A percentile compares a stretch with the other conserved stretches of the same genome.
Evolutionary conservation across 106 monocot genomes (phyloP).

Genomic region (Iris macrosiphon): DNA sequence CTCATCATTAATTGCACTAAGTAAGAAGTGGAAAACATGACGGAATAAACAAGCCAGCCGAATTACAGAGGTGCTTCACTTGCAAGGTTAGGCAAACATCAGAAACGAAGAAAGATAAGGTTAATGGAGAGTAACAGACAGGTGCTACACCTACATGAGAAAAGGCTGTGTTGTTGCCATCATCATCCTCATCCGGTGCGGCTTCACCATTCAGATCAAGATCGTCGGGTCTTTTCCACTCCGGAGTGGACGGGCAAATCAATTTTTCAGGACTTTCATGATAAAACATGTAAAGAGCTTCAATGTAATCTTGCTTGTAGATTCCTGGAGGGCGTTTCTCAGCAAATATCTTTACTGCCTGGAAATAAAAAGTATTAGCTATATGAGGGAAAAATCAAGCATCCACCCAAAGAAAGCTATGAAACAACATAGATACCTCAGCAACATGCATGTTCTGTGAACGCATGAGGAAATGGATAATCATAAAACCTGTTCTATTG

Average conservation of each 20-base stretch:
- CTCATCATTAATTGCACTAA: too few relatives aligned
- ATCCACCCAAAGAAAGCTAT: not conserved
- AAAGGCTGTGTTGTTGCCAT: slow-evolving; percentile 24
- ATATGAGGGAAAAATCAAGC: not conserved
- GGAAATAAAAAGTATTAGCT: slow-evolving; percentile 8
- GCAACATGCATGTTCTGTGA: slow-evolving; percentile 39
- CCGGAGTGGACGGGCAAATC: slow-evolving; percentile 60
- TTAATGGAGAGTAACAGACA: not conserved
- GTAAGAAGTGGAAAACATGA: too few relatives aligned
- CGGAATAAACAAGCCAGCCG: not conserved
- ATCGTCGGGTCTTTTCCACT: slow-evolving; percentile 67
- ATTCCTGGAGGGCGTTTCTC: slow-evolving; percentile 72
- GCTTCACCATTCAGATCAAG: slow-evolving; percentile 88
- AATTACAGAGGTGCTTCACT: not conserved
- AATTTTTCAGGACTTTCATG: slow-evolving; percentile 61
- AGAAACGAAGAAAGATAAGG: slow-evolving; percentile 1
- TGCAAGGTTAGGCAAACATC: too few relatives aligned
- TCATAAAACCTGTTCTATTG: slow-evolving; percentile 79
- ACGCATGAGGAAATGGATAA: slow-evolving; percentile 60
- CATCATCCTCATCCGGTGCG: slow-evolving; percentile 60
- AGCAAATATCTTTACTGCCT: slow-evolving; percentile 58
- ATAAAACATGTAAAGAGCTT: slow-evolving; percentile 59
- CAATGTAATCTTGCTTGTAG: slow-evolving; percentile 70
- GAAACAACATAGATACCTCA: slow-evolving; percentile 33
- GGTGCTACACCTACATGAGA: slow-evolving; percentile 22